Evolutionary conservation across 2,329 filamentous ascomycete genomes (phyloP).

Genomic region (Talaromyces marneffei): DNA sequence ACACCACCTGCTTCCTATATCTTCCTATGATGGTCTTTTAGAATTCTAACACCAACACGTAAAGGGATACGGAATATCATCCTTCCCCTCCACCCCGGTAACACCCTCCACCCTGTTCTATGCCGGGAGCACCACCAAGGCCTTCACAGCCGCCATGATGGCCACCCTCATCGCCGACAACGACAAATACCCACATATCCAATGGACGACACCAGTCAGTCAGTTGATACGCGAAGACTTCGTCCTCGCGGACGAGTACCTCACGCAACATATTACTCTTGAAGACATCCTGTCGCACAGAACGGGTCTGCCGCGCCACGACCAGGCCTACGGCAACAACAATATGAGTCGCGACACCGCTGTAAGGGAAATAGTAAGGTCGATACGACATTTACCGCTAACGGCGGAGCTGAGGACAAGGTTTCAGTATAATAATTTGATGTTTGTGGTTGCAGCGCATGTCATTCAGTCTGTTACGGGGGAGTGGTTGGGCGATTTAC

Average conservation of each 20-base stretch:
- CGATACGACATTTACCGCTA: slow-evolving; percentile 41
- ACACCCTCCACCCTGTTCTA: slow-evolving; percentile 51
- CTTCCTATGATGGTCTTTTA: no score
- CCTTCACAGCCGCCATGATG: slow-evolving; percentile 48
- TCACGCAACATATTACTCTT: slow-evolving; percentile 23
- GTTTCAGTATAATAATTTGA: slow-evolving; percentile 50
- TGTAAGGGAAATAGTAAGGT: slow-evolving; percentile 34
- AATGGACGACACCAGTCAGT: slow-evolving; percentile 33
- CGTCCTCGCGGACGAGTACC: slow-evolving; percentile 20
- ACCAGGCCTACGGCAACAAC: slow-evolving; percentile 15
- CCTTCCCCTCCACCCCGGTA: slow-evolving; percentile 32
- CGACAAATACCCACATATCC: slow-evolving; percentile 23
- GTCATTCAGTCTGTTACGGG: slow-evolving; percentile 41
- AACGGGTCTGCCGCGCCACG: slow-evolving; percentile 25
- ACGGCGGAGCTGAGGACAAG: slow-evolving; percentile 37
- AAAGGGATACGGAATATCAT: slow-evolving; percentile 13
- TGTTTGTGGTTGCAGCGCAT: slow-evolving; percentile 46
- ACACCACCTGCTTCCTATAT: background rate
- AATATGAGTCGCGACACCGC: slow-evolving; percentile 17
- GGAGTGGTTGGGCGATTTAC: slow-evolving; percentile 25
- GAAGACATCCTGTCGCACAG: slow-evolving; percentile 29
- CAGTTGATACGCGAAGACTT: slow-evolving; percentile 31
- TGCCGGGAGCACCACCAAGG: slow-evolving; percentile 53
- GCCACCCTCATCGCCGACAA: slow-evolving; percentile 35
- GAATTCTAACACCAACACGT: background rate